Evolutionary conservation across 768 basidiomycete species (phyloP), one percentile per base, ranked within the genome.

Genomic region (Punctularia strigosozonata): DNA sequence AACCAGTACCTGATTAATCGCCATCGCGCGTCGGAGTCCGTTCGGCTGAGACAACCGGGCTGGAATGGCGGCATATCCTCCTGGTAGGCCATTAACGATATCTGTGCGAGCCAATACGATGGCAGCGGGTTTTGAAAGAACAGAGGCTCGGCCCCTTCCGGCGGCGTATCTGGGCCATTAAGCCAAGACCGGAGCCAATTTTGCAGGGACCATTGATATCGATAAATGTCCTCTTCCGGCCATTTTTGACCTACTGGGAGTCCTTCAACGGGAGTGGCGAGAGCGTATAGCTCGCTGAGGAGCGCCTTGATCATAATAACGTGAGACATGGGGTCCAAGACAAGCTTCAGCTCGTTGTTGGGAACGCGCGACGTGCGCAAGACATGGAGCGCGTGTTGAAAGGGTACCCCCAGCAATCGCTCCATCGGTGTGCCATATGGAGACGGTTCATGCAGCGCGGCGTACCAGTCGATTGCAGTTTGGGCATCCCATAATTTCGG

Each of bases 81-180:
- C 45, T 71, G 68, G 38, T 63, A 52, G 13, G 64, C 65, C 30
- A 65, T 44, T 21, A 71, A 50, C 5, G 68, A 63, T 21, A 69
- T 60, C 46, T 72, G 64, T 7, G 66, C 71, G 7, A 75, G 63
- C 72, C 71, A 74, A 43, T 71, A 74, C 50, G 71, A 70, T 3
- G 71, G 70, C 14, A 71, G 49, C 6, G 63, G 64, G 22, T 50
- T 48, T 14, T 36, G 45, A 12, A 38, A 39, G 19, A 50, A 46
- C n/a, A 18, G 45, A 18, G 44, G 36, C 26, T 37, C 36, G 7
- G 31, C 40, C 13, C 31, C 25, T 35, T 44, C 36, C n/a, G 14
- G 22, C 13, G 15, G 47, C 37, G 52, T 50, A 38, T 56, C 54
- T 13, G 58, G 58, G 6, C 46, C 55, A 38, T 17, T 46, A 37